These are phyloP conservation scores for Cladosporium sp. DNA, from an alignment of 2,329 filamentous ascomycete genomes.

Conservation along the genomic window DNA sequence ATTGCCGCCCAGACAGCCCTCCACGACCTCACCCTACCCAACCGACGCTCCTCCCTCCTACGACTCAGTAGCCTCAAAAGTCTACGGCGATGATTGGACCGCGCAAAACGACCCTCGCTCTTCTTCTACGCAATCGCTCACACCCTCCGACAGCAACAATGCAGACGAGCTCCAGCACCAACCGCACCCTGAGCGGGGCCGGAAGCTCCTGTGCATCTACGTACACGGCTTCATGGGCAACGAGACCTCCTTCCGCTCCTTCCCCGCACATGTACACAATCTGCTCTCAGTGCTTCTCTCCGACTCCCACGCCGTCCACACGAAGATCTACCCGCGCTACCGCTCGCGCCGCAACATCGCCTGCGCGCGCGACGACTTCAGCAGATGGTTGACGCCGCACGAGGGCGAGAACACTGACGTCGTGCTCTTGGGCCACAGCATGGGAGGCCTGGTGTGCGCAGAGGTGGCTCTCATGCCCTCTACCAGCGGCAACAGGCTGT, in stretches of 20 bases:
- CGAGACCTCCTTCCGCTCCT: constrained; percentile 78
- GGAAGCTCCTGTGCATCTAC: constrained; percentile 68
- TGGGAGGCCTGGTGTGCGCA: constrained; percentile 77
- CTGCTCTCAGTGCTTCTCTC: constrained; percentile 60
- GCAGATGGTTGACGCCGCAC: constrained; percentile 72
- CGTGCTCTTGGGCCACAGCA: constrained; percentile 78
- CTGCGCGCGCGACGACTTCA: constrained; percentile 75
- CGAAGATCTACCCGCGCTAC: constrained; percentile 78
- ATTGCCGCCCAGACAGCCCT: constrained; percentile 9
- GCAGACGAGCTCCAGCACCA: constrained; percentile 23
- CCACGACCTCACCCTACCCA: not conserved
- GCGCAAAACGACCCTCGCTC: constrained; percentile 35
- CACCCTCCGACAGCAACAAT: constrained; percentile 30
- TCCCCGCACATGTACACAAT: constrained; percentile 80
- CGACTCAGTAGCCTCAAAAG: constrained; percentile 2
- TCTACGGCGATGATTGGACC: not conserved
- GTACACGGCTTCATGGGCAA: constrained; percentile 89
- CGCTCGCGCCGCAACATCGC: constrained; percentile 67
- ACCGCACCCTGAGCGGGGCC: constrained; percentile 20
- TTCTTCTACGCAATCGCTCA: constrained; percentile 41
- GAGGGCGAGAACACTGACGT: constrained; percentile 69
- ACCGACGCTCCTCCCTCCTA: constrained; percentile 11
- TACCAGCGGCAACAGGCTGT: constrained; percentile 32
- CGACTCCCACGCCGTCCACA: constrained; percentile 73
- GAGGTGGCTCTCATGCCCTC: constrained; percentile 63